These are phyloP conservation scores for Bryoglossum gracile DNA, from an alignment of 495 filamentous ascomycete genomes.

Conservation along the genomic window DNA sequence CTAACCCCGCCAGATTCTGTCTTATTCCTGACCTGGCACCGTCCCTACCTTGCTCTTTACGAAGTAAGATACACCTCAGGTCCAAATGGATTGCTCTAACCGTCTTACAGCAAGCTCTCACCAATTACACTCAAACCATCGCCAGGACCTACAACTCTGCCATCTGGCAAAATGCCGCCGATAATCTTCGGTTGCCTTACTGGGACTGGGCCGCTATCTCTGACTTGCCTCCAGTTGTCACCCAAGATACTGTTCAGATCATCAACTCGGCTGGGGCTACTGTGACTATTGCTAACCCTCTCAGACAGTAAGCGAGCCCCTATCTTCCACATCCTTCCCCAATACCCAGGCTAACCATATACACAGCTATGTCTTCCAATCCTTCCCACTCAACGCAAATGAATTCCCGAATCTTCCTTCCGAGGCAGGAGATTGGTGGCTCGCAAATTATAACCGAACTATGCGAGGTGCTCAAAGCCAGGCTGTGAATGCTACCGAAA, in stretches of 20 bases:
- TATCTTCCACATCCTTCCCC: background rate
- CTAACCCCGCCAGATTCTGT: conserved; percentile 13
- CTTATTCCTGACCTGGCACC: conserved; percentile 42
- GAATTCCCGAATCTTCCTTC: conserved; percentile 7
- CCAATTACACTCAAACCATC: conserved; percentile 35
- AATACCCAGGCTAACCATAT: background rate
- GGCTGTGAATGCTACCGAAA: background rate
- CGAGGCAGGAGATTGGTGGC: conserved; percentile 2
- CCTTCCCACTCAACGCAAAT: conserved; percentile 11
- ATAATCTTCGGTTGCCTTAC: conserved; percentile 43
- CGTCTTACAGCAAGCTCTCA: conserved; percentile 23
- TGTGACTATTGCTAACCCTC: conserved; percentile 31
- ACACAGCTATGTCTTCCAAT: conserved; percentile 26
- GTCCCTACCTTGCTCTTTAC: conserved; percentile 40
- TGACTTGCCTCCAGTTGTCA: conserved; percentile 30
- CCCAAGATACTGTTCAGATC: conserved; percentile 31
- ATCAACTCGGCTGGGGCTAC: conserved; percentile 29
- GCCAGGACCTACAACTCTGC: conserved; percentile 44
- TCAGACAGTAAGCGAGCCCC: conserved; percentile 28
- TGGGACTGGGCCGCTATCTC: conserved; percentile 49
- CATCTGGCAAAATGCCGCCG: conserved; percentile 33
- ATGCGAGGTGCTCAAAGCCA: background rate
- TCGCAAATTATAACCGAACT: background rate
- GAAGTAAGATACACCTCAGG: conserved; percentile 27
- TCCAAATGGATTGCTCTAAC: conserved; percentile 2